Base-by-base conservation (phyloP, 2,329 filamentous ascomycete species). In the Phaeoacremonium minimum region DNA sequence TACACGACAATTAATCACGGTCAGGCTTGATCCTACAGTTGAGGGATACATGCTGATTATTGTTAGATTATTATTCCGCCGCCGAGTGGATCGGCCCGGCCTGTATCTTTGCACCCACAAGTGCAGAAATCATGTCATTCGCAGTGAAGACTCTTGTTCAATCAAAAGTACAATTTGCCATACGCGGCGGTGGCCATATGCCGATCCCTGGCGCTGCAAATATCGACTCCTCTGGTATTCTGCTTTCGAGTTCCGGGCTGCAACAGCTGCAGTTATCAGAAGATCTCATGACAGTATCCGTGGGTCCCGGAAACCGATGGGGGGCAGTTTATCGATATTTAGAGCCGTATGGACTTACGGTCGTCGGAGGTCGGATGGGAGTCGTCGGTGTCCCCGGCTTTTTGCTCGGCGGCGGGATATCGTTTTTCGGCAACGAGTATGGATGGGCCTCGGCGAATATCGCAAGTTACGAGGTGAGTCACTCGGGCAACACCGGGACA, bases 171-270 rank as follows among this genome's bases (percentile, higher is more conserved):
- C 46, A 46, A 32, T 57, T 56, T 32, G 46, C 52, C 2, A 33
- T 56, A 33, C 46, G 50, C 13, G 48, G 53, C 28, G 55, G 53
- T 15, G 55, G 55, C 8, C 52, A 57, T 26, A 55, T 51, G 41
- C 52, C 50, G 8, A 48, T 52, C 4, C 42, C 49, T 3, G 48
- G 53, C 32, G 49, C 41, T 32, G 51, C 48, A 22, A 53, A 48
- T 38, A 51, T 52, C 26, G 44, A 51, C 26, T 46, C 48, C 9
- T 36, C 41, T 12, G 50, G 56, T n/a, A 46, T 58, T 29, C 44
- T 56, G 2, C 55, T 71, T 33, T 62, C 62, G 37, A 50, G 71
- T 18, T 52, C 53, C 16, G 37, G 48, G 19, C 31, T 61, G n/a
- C 53, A 55, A 26, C 42, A 50, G n/a, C 49, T 59, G n/a, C 36